Percentiles rank a stretch among this genome's conserved stretches.
These are phyloP conservation scores for Daldinia vernicosa DNA, from an alignment of 495 filamentous ascomycete genomes.

Conservation along the genomic window DNA sequence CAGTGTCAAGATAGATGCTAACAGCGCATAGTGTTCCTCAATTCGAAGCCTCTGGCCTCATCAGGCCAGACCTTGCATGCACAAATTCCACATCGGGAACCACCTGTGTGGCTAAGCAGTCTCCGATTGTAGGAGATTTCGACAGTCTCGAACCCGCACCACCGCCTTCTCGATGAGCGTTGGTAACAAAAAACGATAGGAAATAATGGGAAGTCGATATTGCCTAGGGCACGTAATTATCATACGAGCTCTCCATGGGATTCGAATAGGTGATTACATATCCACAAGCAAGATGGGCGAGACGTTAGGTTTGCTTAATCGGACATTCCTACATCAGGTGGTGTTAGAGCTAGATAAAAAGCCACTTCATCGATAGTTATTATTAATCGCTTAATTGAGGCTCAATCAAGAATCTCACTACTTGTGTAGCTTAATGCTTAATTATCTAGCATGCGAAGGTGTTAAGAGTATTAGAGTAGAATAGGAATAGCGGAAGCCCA, in stretches of 20 bases:
- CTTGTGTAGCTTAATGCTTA: neutral
- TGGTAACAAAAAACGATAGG: neutral
- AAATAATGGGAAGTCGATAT: neutral
- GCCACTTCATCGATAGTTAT: neutral
- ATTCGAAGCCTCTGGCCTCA: slow-evolving; percentile 30
- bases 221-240: neutral
- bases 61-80: slow-evolving; percentile 30
- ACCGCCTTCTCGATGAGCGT: slow-evolving; percentile 1
- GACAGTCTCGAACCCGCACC: slow-evolving; percentile 29
- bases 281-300: neutral
- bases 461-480: neutral
- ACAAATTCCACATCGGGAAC: slow-evolving; percentile 33
- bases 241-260: neutral
- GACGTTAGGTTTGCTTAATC: neutral
- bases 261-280: neutral
- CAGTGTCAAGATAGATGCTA: slow-evolving; percentile 7
- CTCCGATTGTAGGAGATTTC: slow-evolving; percentile 26
- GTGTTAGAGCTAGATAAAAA: neutral
- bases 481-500: slow-evolving; percentile 11
- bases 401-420: slow-evolving; percentile 30
- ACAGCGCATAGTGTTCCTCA: slow-evolving; percentile 19
- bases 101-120: slow-evolving; percentile 32
- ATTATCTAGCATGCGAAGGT: neutral
- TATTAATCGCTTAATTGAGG: slow-evolving; percentile 23
- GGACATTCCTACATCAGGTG: neutral